Evolutionary conservation across 805 yeast species (phyloP).

Genomic region (Blastobotrys robertii): DNA sequence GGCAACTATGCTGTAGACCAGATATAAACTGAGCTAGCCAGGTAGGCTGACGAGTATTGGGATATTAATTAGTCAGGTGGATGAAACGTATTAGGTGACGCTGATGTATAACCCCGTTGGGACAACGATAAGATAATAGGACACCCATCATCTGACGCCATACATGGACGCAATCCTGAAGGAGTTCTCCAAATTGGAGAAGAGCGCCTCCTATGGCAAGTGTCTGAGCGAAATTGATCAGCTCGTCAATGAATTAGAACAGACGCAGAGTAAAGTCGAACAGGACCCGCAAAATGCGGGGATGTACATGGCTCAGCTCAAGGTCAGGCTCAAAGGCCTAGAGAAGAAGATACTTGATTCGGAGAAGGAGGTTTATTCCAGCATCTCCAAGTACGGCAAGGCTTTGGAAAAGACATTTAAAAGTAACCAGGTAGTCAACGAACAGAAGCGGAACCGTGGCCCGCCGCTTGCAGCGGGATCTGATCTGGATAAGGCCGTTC

Average conservation of each 20-base stretch:
- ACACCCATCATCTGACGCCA: neutral
- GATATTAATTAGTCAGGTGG: too few relatives aligned
- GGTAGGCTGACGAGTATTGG: too few relatives aligned
- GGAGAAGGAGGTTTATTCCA: slow-evolving; percentile 22
- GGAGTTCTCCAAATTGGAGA: slow-evolving; percentile 25
- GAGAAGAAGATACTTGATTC: slow-evolving; percentile 15
- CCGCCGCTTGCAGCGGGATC: slow-evolving; percentile 11
- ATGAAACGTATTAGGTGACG: too few relatives aligned
- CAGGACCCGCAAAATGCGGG: slow-evolving; percentile 2
- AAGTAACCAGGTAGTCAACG: neutral
- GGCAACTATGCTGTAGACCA: too few relatives aligned
- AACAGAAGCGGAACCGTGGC: slow-evolving; percentile 1
- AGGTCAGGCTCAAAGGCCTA: slow-evolving; percentile 8
- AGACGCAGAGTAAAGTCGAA: slow-evolving; percentile 19
- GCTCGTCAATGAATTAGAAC: slow-evolving; percentile 21
- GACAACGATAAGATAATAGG: slow-evolving; percentile 1
- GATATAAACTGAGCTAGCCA: too few relatives aligned
- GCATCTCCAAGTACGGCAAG: slow-evolving; percentile 24
- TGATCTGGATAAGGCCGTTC: slow-evolving; percentile 33
- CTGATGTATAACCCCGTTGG: neutral
- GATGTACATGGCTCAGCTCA: slow-evolving; percentile 12
- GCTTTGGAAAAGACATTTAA: slow-evolving; percentile 23
- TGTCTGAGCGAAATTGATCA: slow-evolving; percentile 25
- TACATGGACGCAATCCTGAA: slow-evolving; percentile 24
- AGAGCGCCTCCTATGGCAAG: slow-evolving; percentile 24